A percentile compares a stretch with the other conserved stretches of the same genome.
These are phyloP conservation scores for Teratosphaeria zuluensis DNA, from an alignment of 2,329 filamentous ascomycete genomes.

Conservation along the genomic window DNA sequence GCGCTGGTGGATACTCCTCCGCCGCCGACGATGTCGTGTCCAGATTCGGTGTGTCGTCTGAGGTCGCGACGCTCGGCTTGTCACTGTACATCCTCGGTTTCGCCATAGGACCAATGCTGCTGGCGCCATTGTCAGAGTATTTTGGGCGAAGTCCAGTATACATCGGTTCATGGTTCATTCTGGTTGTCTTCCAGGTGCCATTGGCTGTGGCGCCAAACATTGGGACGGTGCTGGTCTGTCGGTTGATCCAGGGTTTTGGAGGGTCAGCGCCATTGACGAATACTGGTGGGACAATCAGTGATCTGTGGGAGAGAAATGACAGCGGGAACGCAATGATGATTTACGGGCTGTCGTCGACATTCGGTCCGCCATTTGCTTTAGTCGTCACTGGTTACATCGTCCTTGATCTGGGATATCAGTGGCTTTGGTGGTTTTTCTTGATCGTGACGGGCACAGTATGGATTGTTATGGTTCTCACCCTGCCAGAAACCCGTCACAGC, in stretches of 20 bases:
- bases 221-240: slow-evolving; percentile 44
- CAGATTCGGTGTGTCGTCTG: slow-evolving; percentile 31
- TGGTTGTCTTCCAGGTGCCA: slow-evolving; percentile 55
- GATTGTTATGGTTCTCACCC: slow-evolving; percentile 29
- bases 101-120: slow-evolving; percentile 53
- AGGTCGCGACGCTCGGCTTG: slow-evolving; percentile 26
- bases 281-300: slow-evolving; percentile 43
- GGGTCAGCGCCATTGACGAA: slow-evolving; percentile 58
- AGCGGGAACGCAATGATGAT: background rate
- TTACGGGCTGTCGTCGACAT: background rate
- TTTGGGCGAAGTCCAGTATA: slow-evolving; percentile 24
- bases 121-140: slow-evolving; percentile 55
- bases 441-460: slow-evolving; percentile 48
- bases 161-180: slow-evolving; percentile 49
- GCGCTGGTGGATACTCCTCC: slow-evolving; percentile 37
- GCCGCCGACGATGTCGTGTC: slow-evolving; percentile 32
- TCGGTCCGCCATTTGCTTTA: background rate
- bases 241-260: slow-evolving; percentile 27
- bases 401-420: slow-evolving; percentile 39
- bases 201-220: slow-evolving; percentile 56
- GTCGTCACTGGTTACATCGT: slow-evolving; percentile 36
- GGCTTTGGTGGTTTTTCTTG: slow-evolving; percentile 50
- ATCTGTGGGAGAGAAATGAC: background rate
- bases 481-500: slow-evolving; percentile 23
- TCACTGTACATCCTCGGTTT: slow-evolving; percentile 39